phyloP scores from a whole-genome alignment of 805 yeast species.

The Maudiozyma turicensis region DNA sequence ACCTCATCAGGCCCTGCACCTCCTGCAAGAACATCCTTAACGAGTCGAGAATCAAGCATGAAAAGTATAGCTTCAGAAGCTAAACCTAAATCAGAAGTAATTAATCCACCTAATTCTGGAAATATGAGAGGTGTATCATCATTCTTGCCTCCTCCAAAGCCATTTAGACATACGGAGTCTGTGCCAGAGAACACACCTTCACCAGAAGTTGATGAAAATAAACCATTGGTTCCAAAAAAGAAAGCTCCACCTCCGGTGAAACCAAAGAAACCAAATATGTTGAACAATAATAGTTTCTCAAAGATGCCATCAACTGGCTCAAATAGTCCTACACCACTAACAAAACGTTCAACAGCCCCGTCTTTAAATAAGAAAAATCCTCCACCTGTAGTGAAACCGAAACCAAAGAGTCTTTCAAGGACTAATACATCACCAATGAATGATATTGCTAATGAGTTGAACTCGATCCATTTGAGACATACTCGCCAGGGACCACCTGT shows the following conservation, averaged over 20 bases:
- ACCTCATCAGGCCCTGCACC: background rate
- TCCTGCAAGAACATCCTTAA: background rate
- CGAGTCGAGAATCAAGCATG: too few species aligned
- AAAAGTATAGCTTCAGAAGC: background rate
- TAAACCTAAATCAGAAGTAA: background rate
- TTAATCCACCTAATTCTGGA: background rate
- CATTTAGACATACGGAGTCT: conserved; percentile 7
- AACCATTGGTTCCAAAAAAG: background rate
- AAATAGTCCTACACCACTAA: background rate
- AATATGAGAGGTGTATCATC: conserved; percentile 10
- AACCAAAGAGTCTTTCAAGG: conserved; percentile 10
- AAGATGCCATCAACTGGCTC: background rate
- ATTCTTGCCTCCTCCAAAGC: conserved; percentile 28
- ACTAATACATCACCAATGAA: background rate
- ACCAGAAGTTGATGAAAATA: background rate
- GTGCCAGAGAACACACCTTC: background rate
- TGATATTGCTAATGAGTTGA: conserved; percentile 2
- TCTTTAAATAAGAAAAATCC: conserved; percentile 4
- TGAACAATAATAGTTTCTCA: background rate
- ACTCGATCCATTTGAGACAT: background rate
- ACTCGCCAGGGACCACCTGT: background rate
- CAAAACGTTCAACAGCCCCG: background rate
- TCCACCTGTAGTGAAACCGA: conserved; percentile 26
- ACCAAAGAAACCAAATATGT: background rate
- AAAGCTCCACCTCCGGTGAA: background rate